phyloP scores from a whole-genome alignment of 2,329 filamentous ascomycete species.

The Blumeria hordei region DNA sequence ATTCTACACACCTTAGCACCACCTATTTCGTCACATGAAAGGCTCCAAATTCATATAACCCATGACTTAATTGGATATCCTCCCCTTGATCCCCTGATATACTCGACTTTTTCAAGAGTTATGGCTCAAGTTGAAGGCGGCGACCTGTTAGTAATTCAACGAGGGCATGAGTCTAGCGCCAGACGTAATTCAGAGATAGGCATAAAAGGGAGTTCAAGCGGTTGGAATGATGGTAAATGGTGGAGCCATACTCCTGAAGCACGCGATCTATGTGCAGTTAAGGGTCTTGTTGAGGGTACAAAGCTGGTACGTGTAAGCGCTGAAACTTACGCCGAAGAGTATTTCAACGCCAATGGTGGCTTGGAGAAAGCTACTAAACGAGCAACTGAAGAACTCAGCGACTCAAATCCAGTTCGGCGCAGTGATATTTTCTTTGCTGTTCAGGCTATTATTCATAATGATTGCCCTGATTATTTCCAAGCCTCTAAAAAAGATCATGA shows the following conservation, averaged over 20 bases:
- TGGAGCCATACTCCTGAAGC: slow-evolving; percentile 52
- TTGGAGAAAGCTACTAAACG: slow-evolving; percentile 57
- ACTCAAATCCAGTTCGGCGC: slow-evolving; percentile 71
- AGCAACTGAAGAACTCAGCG: slow-evolving; percentile 55
- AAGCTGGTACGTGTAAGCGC: slow-evolving; percentile 79
- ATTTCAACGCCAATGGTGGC: slow-evolving; percentile 55
- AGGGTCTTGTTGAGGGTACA: slow-evolving; percentile 62
- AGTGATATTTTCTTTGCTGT: slow-evolving; percentile 92
- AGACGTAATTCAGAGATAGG: slow-evolving; percentile 38
- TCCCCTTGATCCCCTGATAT: slow-evolving; percentile 76
- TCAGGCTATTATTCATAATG: slow-evolving; percentile 52
- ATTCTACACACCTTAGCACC: slow-evolving; percentile 88
- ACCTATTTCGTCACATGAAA: slow-evolving; percentile 89
- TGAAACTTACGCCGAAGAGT: slow-evolving; percentile 68
- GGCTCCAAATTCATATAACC: slow-evolving; percentile 88
- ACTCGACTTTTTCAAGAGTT: slow-evolving; percentile 75
- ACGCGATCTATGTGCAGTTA: slow-evolving; percentile 57
- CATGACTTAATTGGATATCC: slow-evolving; percentile 91
- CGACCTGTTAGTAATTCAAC: slow-evolving; percentile 80
- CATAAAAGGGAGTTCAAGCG: slow-evolving; percentile 30
- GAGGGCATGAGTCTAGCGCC: slow-evolving; percentile 61
- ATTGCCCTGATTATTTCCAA: slow-evolving; percentile 43
- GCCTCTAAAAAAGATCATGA: slow-evolving; percentile 31
- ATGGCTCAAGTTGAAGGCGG: slow-evolving; percentile 99
- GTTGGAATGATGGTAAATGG: slow-evolving; percentile 92